These are phyloP conservation scores for Senecio squalidus DNA, from an alignment of 140 eudicot genomes.

Conservation along the genomic window DNA sequence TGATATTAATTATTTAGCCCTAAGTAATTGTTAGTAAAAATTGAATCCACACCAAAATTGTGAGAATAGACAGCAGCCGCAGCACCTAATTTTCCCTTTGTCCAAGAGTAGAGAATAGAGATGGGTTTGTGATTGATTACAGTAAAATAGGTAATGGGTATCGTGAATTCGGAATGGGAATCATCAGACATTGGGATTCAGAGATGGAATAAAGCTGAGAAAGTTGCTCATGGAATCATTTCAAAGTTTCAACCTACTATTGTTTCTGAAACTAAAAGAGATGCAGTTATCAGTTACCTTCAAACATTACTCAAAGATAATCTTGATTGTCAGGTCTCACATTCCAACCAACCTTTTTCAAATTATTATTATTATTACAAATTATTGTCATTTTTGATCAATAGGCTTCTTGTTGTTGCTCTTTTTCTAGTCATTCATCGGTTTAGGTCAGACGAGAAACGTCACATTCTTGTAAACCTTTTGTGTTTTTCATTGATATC, in stretches of 20 bases:
- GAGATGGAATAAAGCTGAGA: conserved; percentile 61
- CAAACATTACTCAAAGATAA: conserved; percentile 36
- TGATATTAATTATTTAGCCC: too few species aligned
- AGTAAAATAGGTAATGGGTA: background rate
- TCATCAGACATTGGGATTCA: too few species aligned
- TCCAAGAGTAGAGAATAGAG: background rate
- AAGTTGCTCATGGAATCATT: conserved; percentile 42
- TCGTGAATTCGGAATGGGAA: background rate
- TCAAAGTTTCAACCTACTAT: conserved; percentile 57
- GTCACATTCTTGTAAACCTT: background rate
- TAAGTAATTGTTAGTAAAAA: too few species aligned
- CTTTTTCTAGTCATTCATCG: too few species aligned
- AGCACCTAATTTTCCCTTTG: background rate
- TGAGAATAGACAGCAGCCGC: background rate
- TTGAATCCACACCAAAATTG: background rate
- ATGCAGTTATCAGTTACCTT: conserved; percentile 41
- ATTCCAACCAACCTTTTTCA: background rate
- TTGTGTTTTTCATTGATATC: background rate
- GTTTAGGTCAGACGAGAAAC: background rate
- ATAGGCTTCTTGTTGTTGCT: too few species aligned
- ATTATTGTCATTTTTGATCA: too few species aligned
- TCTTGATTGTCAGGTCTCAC: conserved; percentile 59
- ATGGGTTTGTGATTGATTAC: background rate
- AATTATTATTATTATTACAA: too few species aligned
- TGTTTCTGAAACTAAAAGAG: conserved; percentile 53